These are phyloP conservation scores for Hyaloscypha hepaticicola DNA, from an alignment of 495 filamentous ascomycete genomes.

Conservation along the genomic window DNA sequence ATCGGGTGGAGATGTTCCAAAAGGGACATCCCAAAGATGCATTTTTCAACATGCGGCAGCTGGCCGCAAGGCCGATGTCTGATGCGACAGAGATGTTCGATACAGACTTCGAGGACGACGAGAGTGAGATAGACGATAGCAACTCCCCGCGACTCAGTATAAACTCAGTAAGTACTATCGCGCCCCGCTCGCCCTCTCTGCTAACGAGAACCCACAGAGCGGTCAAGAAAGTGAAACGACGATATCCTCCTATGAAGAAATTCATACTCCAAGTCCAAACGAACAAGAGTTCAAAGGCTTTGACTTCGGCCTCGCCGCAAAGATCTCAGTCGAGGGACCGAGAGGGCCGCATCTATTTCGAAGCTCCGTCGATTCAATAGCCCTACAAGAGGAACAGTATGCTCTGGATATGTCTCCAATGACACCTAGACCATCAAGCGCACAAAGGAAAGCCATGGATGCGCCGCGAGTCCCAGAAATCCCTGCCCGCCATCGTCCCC, in stretches of 20 bases:
- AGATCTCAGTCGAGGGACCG: conserved; percentile 73
- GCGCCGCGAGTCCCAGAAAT: conserved; percentile 27
- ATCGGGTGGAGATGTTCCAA: conserved; percentile 47
- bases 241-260: conserved; percentile 72
- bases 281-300: conserved; percentile 44
- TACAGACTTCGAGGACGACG: conserved; percentile 69
- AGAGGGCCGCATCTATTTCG: conserved; percentile 89
- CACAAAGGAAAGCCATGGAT: conserved; percentile 33
- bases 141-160: conserved; percentile 62
- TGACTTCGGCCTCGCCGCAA: conserved; percentile 44
- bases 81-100: conserved; percentile 71
- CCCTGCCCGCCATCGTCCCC: conserved; percentile 33
- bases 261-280: conserved; percentile 58
- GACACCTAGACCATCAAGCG: conserved; percentile 39
- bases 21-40: conserved; percentile 43
- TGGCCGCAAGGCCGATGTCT: conserved; percentile 54
- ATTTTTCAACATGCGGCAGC: conserved; percentile 49
- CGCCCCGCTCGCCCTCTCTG: not conserved
- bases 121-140: conserved; percentile 56
- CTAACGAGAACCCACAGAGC: conserved; percentile 39
- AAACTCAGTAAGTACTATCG: conserved; percentile 56
- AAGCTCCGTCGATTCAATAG: conserved; percentile 44
- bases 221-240: conserved; percentile 69
- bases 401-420: conserved; percentile 67
- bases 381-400: conserved; percentile 54